phyloP scores from a whole-genome alignment of 1,284 basidiomycete genomes.

The Heterobasidion occidentale region DNA sequence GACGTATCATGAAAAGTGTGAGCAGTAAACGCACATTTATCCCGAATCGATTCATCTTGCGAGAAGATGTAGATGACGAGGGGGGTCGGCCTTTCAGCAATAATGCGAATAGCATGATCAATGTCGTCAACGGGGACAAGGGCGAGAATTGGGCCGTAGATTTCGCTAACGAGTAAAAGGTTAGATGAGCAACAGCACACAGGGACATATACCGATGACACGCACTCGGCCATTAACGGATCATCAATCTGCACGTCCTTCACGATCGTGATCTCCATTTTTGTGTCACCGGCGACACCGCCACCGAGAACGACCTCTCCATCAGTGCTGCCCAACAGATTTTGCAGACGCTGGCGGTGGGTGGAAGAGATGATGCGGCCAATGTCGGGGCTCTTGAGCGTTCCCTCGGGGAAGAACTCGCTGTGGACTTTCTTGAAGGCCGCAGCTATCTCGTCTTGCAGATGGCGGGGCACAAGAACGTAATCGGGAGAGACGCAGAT shows the following conservation, averaged over 20 bases:
- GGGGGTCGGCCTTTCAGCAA: slow-evolving; percentile 29
- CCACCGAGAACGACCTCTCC: slow-evolving; percentile 38
- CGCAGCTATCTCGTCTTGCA: slow-evolving; percentile 31
- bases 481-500: slow-evolving; percentile 46
- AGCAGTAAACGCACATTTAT: slow-evolving; percentile 21
- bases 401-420: slow-evolving; percentile 21
- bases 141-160: slow-evolving; percentile 43
- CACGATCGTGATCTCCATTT: slow-evolving; percentile 23
- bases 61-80: slow-evolving; percentile 35
- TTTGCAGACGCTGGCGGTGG: slow-evolving; percentile 32
- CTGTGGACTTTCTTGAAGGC: slow-evolving; percentile 26
- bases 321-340: slow-evolving; percentile 29
- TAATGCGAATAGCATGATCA: slow-evolving; percentile 28
- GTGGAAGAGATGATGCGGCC: slow-evolving; percentile 29
- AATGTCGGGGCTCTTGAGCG: slow-evolving; percentile 19
- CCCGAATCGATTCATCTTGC: slow-evolving; percentile 20
- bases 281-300: slow-evolving; percentile 25
- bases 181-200: background rate
- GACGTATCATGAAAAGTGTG: slow-evolving; percentile 14
- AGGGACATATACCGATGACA: background rate
- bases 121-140: slow-evolving; percentile 35
- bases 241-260: slow-evolving; percentile 29
- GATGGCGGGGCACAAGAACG: slow-evolving; percentile 31
- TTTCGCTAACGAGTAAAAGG: slow-evolving; percentile 19
- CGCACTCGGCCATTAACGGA: slow-evolving; percentile 32